phyloP scores from a whole-genome alignment of 176 grass and related monocot species.

The Bothriochloa decipiens region DNA sequence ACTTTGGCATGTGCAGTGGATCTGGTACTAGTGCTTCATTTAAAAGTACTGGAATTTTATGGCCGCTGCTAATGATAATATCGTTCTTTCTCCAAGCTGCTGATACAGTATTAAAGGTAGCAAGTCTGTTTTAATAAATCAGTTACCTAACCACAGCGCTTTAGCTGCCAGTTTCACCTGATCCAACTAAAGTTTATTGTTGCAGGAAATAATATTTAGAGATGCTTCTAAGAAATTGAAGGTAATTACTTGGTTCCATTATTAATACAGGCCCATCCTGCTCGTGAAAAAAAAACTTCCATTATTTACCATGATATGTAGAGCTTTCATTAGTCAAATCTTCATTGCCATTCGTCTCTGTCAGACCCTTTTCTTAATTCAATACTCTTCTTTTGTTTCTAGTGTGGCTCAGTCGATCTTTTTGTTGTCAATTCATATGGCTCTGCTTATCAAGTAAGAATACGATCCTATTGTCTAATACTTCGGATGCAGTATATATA shows the following conservation, averaged over 20 bases:
- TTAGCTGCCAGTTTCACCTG: conserved; percentile 40
- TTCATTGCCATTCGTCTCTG: not conserved
- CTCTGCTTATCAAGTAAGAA: conserved; percentile 88
- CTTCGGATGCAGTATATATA: conserved; percentile 27
- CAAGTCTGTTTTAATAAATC: conserved; percentile 29
- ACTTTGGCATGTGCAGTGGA: conserved; percentile 66
- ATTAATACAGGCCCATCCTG: too few relatives aligned
- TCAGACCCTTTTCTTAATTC: conserved; percentile 27
- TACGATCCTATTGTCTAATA: not conserved
- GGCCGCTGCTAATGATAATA: conserved; percentile 88
- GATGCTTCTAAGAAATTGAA: conserved; percentile 91
- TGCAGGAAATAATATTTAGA: conserved; percentile 95
- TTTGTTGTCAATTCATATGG: conserved; percentile 98
- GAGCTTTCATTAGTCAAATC: conserved; percentile 7
- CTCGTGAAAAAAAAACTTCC: not conserved
- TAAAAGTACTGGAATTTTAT: conserved; percentile 78
- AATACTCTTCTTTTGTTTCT: conserved; percentile 22
- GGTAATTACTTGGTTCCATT: conserved; percentile 50
- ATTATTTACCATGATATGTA: conserved; percentile 7
- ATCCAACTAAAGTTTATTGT: conserved; percentile 48
- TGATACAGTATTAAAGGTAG: conserved; percentile 93
- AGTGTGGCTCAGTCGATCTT: conserved; percentile 95
- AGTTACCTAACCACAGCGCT: not conserved
- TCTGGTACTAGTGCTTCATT: conserved; percentile 71
- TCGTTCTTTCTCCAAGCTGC: conserved; percentile 98